These are phyloP conservation scores for Leccinum pallidistipes DNA, from an alignment of 1,284 basidiomycete genomes.

Conservation along the genomic window DNA sequence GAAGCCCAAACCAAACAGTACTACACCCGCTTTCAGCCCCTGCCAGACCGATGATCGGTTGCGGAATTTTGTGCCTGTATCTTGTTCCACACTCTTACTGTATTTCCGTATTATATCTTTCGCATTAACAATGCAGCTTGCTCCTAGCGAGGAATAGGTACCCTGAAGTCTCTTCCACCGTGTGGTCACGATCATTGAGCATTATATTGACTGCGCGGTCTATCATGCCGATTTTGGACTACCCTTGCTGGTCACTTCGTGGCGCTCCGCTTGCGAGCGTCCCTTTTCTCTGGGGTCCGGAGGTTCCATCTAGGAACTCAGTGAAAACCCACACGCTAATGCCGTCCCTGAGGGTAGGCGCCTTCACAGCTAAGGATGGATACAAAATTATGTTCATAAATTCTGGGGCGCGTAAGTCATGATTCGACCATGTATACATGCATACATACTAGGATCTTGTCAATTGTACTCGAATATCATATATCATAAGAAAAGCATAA, in stretches of 20 bases:
- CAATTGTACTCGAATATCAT: conserved; percentile 14
- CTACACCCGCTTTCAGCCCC: conserved; percentile 64
- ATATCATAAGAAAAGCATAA: conserved; percentile 14
- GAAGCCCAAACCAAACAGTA: conserved; percentile 79
- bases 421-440: conserved; percentile 3
- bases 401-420: conserved; percentile 1
- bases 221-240: neutral
- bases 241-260: neutral
- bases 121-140: neutral
- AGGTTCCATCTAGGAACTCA: neutral
- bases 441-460: conserved; percentile 14
- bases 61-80: neutral
- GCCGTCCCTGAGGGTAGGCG: neutral
- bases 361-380: neutral
- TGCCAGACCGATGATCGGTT: conserved; percentile 32
- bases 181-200: neutral
- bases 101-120: conserved; percentile 3
- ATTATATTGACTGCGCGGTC: neutral
- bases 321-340: neutral
- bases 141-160: neutral
- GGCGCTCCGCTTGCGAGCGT: neutral
- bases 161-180: neutral
- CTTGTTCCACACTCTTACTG: conserved; percentile 2
- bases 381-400: conserved; percentile 1
- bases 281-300: neutral